Conservation (phyloP, 331 rosid species). For the Rosa hybrid region DNA sequence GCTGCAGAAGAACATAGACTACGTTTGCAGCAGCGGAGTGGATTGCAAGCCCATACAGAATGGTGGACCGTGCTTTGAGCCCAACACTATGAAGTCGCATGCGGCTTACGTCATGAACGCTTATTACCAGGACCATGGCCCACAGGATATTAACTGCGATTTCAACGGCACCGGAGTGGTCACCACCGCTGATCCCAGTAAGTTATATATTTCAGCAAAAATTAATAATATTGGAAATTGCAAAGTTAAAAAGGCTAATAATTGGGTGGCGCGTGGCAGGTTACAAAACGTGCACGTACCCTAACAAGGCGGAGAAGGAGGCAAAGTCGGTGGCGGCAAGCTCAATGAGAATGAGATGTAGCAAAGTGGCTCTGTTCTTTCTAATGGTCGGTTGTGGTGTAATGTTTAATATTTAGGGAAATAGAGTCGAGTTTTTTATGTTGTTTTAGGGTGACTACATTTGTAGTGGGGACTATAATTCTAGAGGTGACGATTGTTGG, state of each 20-base stretch:
- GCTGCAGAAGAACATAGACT: conserved; percentile 73
- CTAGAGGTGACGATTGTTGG: background rate
- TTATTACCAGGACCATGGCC: conserved; percentile 59
- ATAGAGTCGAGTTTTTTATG: background rate
- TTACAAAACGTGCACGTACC: conserved; percentile 45
- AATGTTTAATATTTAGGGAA: background rate
- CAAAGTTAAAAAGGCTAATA: background rate
- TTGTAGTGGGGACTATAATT: background rate
- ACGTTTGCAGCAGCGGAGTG: conserved; percentile 58
- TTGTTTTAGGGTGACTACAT: background rate
- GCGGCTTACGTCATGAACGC: conserved; percentile 87
- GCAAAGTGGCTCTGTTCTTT: background rate
- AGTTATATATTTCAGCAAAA: conserved; percentile 12
- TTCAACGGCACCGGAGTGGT: conserved; percentile 56
- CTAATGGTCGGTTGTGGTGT: background rate
- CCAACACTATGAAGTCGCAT: conserved; percentile 63
- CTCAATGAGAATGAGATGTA: background rate
- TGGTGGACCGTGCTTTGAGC: conserved; percentile 71
- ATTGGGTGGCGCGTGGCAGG: conserved; percentile 45
- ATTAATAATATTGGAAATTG: background rate
- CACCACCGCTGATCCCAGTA: conserved; percentile 66
- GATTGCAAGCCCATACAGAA: conserved; percentile 67
- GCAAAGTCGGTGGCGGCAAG: conserved; percentile 26
- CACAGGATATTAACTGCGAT: conserved; percentile 53
- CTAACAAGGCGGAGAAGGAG: conserved; percentile 9